Evolutionary conservation across 176 grass and related monocot species (phyloP).

Genomic region (Zizania latifolia): DNA sequence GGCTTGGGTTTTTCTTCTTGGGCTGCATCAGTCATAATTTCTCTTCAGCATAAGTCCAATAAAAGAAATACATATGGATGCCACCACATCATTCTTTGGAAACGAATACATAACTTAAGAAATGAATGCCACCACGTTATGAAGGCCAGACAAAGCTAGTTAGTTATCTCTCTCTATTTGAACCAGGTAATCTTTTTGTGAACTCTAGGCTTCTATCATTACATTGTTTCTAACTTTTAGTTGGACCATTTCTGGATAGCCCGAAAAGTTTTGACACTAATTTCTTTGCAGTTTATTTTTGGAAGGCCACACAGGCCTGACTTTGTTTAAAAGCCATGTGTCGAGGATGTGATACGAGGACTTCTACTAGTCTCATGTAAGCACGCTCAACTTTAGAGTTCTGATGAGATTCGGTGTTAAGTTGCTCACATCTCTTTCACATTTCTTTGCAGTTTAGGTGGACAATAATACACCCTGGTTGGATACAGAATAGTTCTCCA

Average conservation of each 20-base stretch:
- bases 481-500: neutral
- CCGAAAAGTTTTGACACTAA: neutral
- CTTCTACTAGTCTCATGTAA: no score
- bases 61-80: slow-evolving; percentile 3
- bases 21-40: slow-evolving; percentile 47
- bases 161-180: slow-evolving; percentile 25
- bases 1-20: slow-evolving; percentile 96
- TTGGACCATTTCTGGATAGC: neutral
- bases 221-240: neutral
- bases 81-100: neutral
- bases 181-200: slow-evolving; percentile 18
- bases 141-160: slow-evolving; percentile 54
- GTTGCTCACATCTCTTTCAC: no score
- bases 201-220: neutral
- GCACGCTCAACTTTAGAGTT: no score
- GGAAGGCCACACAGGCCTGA: no score
- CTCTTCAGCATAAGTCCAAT: slow-evolving; percentile 2
- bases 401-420: no score
- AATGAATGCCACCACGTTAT: slow-evolving; percentile 25
- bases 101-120: no score
- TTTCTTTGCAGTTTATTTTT: neutral
- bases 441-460: neutral
- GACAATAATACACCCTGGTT: slow-evolving; percentile 7
- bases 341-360: no score
- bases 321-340: no score